Evolutionary conservation across 352 stramenopile species (phyloP), one percentile per base, ranked within the genome.

Genomic region (Phytophthora brassicae): DNA sequence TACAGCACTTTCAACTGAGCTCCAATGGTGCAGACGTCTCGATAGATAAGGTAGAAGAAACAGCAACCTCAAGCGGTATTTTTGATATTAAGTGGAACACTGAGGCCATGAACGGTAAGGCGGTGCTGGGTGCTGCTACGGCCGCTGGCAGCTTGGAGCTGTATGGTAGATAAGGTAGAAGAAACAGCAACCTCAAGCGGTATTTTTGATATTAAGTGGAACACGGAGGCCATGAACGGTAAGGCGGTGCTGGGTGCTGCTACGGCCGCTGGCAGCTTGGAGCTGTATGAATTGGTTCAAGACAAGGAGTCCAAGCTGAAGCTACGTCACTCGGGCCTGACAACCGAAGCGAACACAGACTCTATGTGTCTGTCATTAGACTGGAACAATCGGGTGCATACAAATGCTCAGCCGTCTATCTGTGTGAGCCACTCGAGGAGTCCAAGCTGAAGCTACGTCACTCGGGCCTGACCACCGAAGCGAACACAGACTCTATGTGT

Each of bases 191-290:
- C 77, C 6, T 66, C 65, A n/a, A 90, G 79, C 48, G 86, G 86
- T 23, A 70, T 95, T 23, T 92, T 95, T 23, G 86, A 95, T 47
- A 87, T 91, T 62, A 95, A 95, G 56, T 95, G 86, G 86, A 83
- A 77, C 7, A 58, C 74, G 11, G 67, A 88, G 44, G 50, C 38
- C 3, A 68, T 90, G 33, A 65, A 79, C 9, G 71, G 68, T 39
- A 83, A 81, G 28, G 80, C 76, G 20, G 29, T 93, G 48, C 56
- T 95, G 16, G 84, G 71, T 2, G 67, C 80, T 13, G 82, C 84
- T 24, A 95, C 82, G 6, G 77, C 86, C 7, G 78, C 56, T 9
- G 86, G 82, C 23, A 81, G 68, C 6, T 52, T 95, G 16, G 81
- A 95, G 63, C 62, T 95, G 16, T 88, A 86, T 44, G 65, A 79